Evolutionary conservation across 225 moss, liverwort and hornwort genomes (phyloP).

Genomic region (Pleurozium schreberi): DNA sequence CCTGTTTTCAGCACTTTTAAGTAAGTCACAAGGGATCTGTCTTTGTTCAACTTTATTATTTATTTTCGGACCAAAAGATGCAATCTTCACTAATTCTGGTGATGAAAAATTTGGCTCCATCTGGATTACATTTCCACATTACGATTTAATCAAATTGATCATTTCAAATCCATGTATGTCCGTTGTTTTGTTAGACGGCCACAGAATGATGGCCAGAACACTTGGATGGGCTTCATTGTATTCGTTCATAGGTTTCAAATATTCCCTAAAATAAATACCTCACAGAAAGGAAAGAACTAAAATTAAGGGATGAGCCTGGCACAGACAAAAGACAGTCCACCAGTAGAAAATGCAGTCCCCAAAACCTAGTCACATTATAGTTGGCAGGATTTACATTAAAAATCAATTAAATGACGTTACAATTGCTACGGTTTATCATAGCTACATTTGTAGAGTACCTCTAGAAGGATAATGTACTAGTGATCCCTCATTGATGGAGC

Average conservation of each 20-base stretch:
- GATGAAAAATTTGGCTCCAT: neutral
- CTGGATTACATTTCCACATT: neutral
- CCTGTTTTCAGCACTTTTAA: neutral
- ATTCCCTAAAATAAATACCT: neutral
- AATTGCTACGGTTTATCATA: neutral
- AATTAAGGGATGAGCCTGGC: neutral
- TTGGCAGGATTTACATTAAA: neutral
- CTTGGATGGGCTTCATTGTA: neutral
- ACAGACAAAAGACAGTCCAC: neutral
- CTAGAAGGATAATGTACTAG: neutral
- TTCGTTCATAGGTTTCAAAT: neutral
- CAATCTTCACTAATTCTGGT: neutral
- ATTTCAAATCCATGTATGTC: neutral
- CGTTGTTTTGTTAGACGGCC: neutral
- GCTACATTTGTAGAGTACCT: neutral
- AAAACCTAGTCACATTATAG: neutral
- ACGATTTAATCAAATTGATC: neutral
- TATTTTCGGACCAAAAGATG: neutral
- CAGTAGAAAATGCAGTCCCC: neutral
- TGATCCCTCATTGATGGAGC: neutral
- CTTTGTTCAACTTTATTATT: neutral
- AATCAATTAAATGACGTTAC: neutral
- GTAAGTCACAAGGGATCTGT: neutral
- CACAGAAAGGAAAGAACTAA: neutral
- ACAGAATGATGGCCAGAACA: neutral